Percentiles rank a stretch among this genome's conserved stretches.
phyloP scores from a whole-genome alignment of 768 basidiomycete species.

The Tricholoma furcatifolium region DNA sequence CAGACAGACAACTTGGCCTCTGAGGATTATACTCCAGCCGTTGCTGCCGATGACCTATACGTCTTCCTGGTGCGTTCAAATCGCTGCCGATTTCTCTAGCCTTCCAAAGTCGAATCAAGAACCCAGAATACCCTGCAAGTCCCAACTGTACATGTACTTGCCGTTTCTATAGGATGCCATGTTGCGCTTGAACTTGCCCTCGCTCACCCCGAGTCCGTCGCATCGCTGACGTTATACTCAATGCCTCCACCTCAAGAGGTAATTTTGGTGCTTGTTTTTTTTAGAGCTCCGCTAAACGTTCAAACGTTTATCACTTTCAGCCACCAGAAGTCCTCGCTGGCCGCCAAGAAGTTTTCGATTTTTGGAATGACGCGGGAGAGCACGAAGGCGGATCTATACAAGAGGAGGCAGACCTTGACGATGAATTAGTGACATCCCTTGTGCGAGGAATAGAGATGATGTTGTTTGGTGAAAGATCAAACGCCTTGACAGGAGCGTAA shows the following conservation, averaged over 20 bases:
- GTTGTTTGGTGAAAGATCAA: constrained; percentile 1
- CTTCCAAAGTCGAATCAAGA: background rate
- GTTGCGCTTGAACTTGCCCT: constrained; percentile 7
- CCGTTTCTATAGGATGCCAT: constrained; percentile 10
- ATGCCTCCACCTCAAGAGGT: constrained; percentile 9
- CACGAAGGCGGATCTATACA: background rate
- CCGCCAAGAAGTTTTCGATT: constrained; percentile 8
- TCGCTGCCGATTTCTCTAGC: background rate
- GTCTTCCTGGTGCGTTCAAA: constrained; percentile 29
- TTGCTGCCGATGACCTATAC: constrained; percentile 30
- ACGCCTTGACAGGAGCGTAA: constrained; percentile 1
- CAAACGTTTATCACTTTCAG: background rate
- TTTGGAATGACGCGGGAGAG: constrained; percentile 2
- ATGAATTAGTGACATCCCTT: constrained; percentile 14
- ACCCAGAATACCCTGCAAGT: constrained; percentile 4
- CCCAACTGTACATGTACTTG: constrained; percentile 2
- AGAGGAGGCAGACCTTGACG: background rate
- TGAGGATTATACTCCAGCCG: constrained; percentile 23
- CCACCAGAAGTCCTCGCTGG: constrained; percentile 10
- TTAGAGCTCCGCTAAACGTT: background rate
- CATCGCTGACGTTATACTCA: constrained; percentile 8
- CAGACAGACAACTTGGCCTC: constrained; percentile 27
- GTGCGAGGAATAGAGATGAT: background rate
- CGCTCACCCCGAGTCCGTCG: constrained; percentile 3
- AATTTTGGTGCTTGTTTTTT: background rate